Evolutionary conservation across 139 green algal species (phyloP), one percentile per base, ranked within the genome.

Genomic region (Nannochloris sp.): DNA sequence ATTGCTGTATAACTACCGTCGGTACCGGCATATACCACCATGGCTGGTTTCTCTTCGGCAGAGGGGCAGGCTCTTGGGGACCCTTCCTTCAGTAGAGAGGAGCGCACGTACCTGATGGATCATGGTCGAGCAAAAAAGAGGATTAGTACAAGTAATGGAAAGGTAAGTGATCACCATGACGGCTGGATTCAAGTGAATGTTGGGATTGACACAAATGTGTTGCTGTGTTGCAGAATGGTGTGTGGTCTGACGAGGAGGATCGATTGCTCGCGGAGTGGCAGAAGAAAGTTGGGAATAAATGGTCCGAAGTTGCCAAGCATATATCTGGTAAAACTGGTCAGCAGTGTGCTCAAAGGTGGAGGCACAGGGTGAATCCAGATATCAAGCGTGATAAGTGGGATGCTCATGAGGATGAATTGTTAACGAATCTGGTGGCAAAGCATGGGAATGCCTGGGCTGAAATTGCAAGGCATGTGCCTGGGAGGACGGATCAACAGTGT

Each of bases 401-500:
- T 2, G 44, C 58, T 3, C 66, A 78, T 3, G 87, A 95, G 60
- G 88, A 95, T 60, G 46, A 49, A 15, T 37, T 58, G 21, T 75
- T 92, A 62, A 53, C 71, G 15, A 51, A 58, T 29, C 74, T 92
- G 36, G 83, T 90, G 34, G 18, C 67, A 1, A 15, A 81, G 60
- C 49, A 83, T 59, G 83, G 85, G 44, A 68, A 71, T 34, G 53
- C 66, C 15, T 94, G 87, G 87, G 87, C 87, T 4, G 75, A 83
- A 23, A 90, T 95, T 19, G 76, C 83, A 3, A 76, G 87, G 14
- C 27, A 29, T 29, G 66, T 85, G 43, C 61, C 71, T n/a, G 83
- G 84, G 0, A 74, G 84, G 36, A 91, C 86, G 34, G 87, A 95
- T 67, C 88, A 95, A 79, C 88, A 95, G 75, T 94, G 88, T 75